Percentiles rank a stretch among this genome's conserved stretches.
phyloP scores from a whole-genome alignment of 2,329 filamentous ascomycete species.

The Aspergillus chevalieri region DNA sequence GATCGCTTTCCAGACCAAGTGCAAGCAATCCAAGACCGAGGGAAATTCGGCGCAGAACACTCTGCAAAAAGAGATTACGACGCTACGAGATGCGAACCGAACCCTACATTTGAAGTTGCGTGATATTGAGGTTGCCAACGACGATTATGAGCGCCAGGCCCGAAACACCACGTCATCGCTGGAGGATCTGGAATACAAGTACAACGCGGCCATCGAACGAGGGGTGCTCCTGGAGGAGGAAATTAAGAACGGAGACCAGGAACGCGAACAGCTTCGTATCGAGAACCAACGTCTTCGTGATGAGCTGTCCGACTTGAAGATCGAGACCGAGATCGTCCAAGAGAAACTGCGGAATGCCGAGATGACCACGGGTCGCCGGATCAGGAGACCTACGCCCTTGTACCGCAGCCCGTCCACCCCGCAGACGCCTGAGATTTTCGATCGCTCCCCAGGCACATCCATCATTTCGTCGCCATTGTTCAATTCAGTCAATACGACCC shows the following conservation, averaged over 20 bases:
- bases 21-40: slow-evolving; percentile 89
- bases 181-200: slow-evolving; percentile 95
- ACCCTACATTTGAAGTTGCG: slow-evolving; percentile 75
- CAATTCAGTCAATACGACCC: slow-evolving; percentile 59
- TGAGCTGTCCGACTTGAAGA: slow-evolving; percentile 85
- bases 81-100: slow-evolving; percentile 75
- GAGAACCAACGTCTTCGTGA: slow-evolving; percentile 84
- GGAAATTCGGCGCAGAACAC: slow-evolving; percentile 75
- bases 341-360: slow-evolving; percentile 80
- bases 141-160: slow-evolving; percentile 95
- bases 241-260: slow-evolving; percentile 82
- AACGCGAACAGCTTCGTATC: slow-evolving; percentile 81
- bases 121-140: slow-evolving; percentile 95
- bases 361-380: slow-evolving; percentile 41
- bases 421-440: slow-evolving; percentile 64
- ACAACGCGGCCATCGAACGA: slow-evolving; percentile 88
- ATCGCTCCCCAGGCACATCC: slow-evolving; percentile 71
- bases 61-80: slow-evolving; percentile 94
- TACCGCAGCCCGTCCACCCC: slow-evolving; percentile 45
- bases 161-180: slow-evolving; percentile 92
- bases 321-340: slow-evolving; percentile 88
- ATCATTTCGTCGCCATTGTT: slow-evolving; percentile 84
- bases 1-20: slow-evolving; percentile 65
- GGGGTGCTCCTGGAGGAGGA: slow-evolving; percentile 93
- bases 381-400: slow-evolving; percentile 47